Evolutionary conservation across 1,284 basidiomycete genomes (phyloP), one percentile per base, ranked within the genome.

Genomic region (Malassezia yamatoensis): DNA sequence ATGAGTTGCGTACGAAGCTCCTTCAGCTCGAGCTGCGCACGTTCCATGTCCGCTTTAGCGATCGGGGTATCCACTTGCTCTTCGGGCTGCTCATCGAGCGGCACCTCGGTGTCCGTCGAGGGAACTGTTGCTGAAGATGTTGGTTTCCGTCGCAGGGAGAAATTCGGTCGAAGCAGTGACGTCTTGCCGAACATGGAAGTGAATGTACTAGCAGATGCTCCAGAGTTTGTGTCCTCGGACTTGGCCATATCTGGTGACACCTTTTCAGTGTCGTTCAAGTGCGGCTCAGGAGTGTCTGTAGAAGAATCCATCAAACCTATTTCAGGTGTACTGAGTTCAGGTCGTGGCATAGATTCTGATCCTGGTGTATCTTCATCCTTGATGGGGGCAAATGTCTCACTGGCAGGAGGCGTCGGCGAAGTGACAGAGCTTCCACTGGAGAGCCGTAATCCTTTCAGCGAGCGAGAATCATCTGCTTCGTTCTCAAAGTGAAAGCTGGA

Each of bases 1-100:
- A 21, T 36, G 54, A 70, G 55, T 49, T 71, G 65, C 24, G 57
- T 49, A 5, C 53, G 55, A 15, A 72, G 54, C 13, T 61, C 51
- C 24, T 58, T 61, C 33, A 73, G 58, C 48, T 72, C 66, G 16
- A 12, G 18, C 4, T 41, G 45, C 15, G 44, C 33, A 33, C 40
- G 50, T 12, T 43, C 50, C 18, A 46, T 35, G 32, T 56, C 54
- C 5, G 49, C 24, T n/a, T 45, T 16, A 6, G 33, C 32, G 24
- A 7, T 29, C 4, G 24, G 7, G 7, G 3, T 3, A 29, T 29
- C 24, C n/a, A 51, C 8, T 21, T 39, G n/a, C n/a, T 51, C 29
- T n/a, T 24, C 41, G 29, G 35, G 15, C 1, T 29, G 18, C n/a
- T 24, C 47, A 29, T 29, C 24, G 7, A 29, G 24, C 24, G 24